These are phyloP conservation scores for Haplographium delicatum DNA, from an alignment of 495 filamentous ascomycete species.

Conservation along the genomic window DNA sequence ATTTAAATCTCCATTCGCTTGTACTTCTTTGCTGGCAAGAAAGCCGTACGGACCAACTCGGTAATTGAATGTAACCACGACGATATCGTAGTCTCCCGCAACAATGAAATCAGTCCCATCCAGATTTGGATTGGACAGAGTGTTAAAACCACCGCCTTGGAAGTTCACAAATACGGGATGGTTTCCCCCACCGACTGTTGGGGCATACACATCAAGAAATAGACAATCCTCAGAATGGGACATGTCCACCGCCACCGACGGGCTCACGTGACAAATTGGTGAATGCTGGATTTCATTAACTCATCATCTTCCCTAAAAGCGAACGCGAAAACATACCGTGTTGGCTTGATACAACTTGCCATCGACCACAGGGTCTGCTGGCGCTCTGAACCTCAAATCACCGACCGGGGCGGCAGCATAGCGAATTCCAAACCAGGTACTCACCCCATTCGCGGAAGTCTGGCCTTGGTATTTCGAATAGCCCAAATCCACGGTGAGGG, in stretches of 20 bases:
- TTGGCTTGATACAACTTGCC: slow-evolving; percentile 24
- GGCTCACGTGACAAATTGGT: slow-evolving; percentile 44
- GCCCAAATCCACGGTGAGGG: slow-evolving; percentile 31
- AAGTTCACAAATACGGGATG: slow-evolving; percentile 68
- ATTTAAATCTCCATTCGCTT: slow-evolving; percentile 52
- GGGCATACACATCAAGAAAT: slow-evolving; percentile 66
- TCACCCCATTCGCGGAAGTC: slow-evolving; percentile 23
- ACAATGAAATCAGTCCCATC: slow-evolving; percentile 58
- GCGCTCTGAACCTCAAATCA: slow-evolving; percentile 45
- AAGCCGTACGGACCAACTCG: slow-evolving; percentile 73
- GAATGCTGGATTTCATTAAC: slow-evolving; percentile 1
- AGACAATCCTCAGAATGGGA: slow-evolving; percentile 63
- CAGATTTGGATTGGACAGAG: slow-evolving; percentile 57
- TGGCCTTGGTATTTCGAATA: slow-evolving; percentile 39
- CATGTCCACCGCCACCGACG: slow-evolving; percentile 37
- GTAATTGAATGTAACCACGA: slow-evolving; percentile 71
- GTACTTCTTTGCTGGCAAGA: slow-evolving; percentile 55
- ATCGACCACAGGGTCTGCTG: slow-evolving; percentile 26
- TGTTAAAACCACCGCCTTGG: slow-evolving; percentile 70
- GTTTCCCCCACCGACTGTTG: slow-evolving; percentile 42
- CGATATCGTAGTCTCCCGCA: slow-evolving; percentile 51
- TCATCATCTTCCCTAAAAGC: neutral
- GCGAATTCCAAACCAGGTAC: slow-evolving; percentile 43
- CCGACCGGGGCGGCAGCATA: slow-evolving; percentile 53
- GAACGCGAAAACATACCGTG: slow-evolving; percentile 14